Percentiles rank a stretch among this genome's conserved stretches.
These are phyloP conservation scores for Coleophoma eucalyptorum DNA, from an alignment of 2,329 filamentous ascomycete genomes.

Conservation along the genomic window DNA sequence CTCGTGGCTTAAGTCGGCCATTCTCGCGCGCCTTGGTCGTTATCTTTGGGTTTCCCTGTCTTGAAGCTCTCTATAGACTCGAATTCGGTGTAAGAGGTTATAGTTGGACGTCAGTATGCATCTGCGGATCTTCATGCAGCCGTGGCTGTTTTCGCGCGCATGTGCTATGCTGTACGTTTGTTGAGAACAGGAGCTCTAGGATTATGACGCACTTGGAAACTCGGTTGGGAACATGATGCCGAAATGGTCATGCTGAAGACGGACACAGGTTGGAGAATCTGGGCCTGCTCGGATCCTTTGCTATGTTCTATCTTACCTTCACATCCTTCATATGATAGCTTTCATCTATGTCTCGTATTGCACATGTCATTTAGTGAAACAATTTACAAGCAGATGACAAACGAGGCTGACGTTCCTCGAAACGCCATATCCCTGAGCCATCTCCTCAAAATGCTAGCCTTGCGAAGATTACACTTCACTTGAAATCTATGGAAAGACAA, in stretches of 20 bases:
- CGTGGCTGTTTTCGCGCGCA: not conserved
- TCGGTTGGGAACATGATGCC: no score
- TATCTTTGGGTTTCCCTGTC: not conserved
- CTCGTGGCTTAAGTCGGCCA: slow-evolving; percentile 27
- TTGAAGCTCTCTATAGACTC: no score
- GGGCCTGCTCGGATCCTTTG: no score
- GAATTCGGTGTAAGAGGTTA: no score
- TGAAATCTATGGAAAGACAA: not conserved
- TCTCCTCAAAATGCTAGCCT: not conserved
- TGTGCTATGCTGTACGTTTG: not conserved
- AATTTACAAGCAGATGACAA: not conserved
- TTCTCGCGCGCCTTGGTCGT: slow-evolving; percentile 3
- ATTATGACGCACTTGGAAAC: no score
- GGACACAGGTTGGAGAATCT: no score
- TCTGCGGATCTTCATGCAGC: not conserved
- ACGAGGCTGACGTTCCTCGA: not conserved
- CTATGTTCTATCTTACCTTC: not conserved
- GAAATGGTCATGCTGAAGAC: no score
- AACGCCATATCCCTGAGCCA: not conserved
- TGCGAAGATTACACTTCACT: not conserved
- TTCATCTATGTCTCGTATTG: not conserved
- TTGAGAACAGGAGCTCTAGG: not conserved
- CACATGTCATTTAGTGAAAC: not conserved
- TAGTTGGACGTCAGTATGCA: not conserved
- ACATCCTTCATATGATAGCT: not conserved